Evolutionary conservation across 202 grass and related monocot species (phyloP).

Genomic region (Carex sylvatica): DNA sequence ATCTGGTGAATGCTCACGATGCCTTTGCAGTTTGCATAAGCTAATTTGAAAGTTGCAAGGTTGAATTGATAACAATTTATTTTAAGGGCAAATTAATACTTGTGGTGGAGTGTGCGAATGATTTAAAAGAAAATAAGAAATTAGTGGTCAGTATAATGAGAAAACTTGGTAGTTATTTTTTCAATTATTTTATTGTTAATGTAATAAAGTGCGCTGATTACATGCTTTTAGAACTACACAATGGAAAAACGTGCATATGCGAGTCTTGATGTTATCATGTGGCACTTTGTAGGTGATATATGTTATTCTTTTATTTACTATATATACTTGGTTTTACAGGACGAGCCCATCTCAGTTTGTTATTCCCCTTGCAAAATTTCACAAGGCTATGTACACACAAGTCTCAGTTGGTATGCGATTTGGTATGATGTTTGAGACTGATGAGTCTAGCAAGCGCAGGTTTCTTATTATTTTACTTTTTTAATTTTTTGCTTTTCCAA

Average conservation of each 20-base stretch:
- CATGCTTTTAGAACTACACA: neutral
- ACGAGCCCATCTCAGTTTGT: conserved; percentile 87
- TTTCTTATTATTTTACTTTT: conserved; percentile 7
- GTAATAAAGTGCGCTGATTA: neutral
- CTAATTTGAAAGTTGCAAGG: neutral
- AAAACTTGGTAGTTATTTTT: neutral
- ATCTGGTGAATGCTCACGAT: neutral
- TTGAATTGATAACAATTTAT: neutral
- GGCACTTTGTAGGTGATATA: neutral
- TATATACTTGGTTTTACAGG: conserved; percentile 34
- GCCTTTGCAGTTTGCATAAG: neutral
- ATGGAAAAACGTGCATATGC: neutral
- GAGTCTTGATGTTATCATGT: neutral
- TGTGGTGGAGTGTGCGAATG: neutral
- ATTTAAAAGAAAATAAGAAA: neutral
- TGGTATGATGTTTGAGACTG: conserved; percentile 98
- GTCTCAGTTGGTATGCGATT: conserved; percentile 90
- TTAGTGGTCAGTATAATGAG: neutral
- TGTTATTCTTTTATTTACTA: neutral
- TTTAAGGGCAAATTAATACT: neutral
- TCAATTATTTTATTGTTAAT: neutral
- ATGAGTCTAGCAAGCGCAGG: conserved; percentile 95
- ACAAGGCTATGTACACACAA: conserved; percentile 74
- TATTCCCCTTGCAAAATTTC: conserved; percentile 71
- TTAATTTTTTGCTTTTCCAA: conserved; percentile 44